Evolutionary conservation across 352 stramenopile genomes (phyloP), one percentile per base, ranked within the genome.

Genomic region (Globisporangium apiculatum): DNA sequence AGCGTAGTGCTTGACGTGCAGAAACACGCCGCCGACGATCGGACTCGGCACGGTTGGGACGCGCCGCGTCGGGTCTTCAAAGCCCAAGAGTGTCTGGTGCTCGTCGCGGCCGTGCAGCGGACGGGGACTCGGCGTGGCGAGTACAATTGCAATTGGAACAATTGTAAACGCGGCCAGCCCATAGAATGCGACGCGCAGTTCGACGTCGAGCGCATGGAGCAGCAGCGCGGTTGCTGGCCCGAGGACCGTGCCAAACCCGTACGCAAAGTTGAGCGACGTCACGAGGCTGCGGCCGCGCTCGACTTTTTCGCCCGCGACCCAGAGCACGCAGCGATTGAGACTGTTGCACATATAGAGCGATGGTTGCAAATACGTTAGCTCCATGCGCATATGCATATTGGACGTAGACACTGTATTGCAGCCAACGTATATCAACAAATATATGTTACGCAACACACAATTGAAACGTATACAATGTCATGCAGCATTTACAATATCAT

Each of bases 1-100:
- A 7, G 69, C 77, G 48, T 87, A 79, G 63, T 93, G 79, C 57
- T 87, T 83, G 14, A 84, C 79, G 54, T 90, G 83, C 54, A 93
- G 68, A 31, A 93, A 91, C 18, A 93, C 83, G n/a, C 80, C 81
- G 12, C 83, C 83, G 3, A 89, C 75, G 61, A 93, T 91, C 14
- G 83, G 83, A 52, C 78, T 89, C 5, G 83, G 83, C 7, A 91
- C 80, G 0, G 83, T 89, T n/a, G 83, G 81, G 48, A 93, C 81
- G 51, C 76, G 73, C 1, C 76, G 76, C 45, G 79, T 86, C 38
- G 80, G 80, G 52, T 93, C 83, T 54, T 91, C 82, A 51, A 85
- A 87, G 4, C 65, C 70, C 24, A 91, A 57, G 15, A 89, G 57
- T 50, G 81, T 76, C 64, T 89, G 68, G 62, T 87, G 68, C 57